Conservation (phyloP, 371 early-diverging fungal species). For the Mucor lusitanicus region DNA sequence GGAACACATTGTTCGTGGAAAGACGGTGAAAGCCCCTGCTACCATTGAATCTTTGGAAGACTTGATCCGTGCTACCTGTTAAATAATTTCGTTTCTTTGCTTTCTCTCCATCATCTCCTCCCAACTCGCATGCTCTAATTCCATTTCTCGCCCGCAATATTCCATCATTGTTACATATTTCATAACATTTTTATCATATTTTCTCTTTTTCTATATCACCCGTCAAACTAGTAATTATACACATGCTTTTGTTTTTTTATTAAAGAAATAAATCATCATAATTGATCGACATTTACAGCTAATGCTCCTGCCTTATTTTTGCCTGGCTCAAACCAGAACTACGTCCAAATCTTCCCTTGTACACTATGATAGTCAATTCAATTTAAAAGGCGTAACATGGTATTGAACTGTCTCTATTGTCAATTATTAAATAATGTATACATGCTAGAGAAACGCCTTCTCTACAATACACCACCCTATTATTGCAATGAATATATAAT, state of each 20-base stretch:
- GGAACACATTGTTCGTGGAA: conserved; percentile 63
- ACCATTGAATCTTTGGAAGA: conserved; percentile 49
- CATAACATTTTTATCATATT: background rate
- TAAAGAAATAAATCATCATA: too few relatives aligned
- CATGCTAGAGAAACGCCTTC: too few relatives aligned
- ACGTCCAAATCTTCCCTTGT: too few relatives aligned
- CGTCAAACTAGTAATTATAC: background rate
- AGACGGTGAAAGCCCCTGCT: conserved; percentile 50
- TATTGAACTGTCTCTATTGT: too few relatives aligned
- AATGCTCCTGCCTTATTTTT: too few relatives aligned
- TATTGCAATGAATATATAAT: too few relatives aligned
- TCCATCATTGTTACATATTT: background rate
- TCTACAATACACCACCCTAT: too few relatives aligned
- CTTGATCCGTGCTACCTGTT: conserved; percentile 35
- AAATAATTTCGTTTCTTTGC: background rate
- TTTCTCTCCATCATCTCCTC: background rate
- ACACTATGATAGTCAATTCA: too few relatives aligned
- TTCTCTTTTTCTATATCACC: background rate
- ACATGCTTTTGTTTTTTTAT: background rate
- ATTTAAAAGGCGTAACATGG: too few relatives aligned
- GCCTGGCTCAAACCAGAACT: too few relatives aligned
- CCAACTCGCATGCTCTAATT: background rate
- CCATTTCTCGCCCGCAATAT: background rate
- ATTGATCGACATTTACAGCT: too few relatives aligned
- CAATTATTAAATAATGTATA: too few relatives aligned